Evolutionary conservation across 805 yeast genomes (phyloP), one percentile per base, ranked within the genome.

Genomic region (Candida maltosa): DNA sequence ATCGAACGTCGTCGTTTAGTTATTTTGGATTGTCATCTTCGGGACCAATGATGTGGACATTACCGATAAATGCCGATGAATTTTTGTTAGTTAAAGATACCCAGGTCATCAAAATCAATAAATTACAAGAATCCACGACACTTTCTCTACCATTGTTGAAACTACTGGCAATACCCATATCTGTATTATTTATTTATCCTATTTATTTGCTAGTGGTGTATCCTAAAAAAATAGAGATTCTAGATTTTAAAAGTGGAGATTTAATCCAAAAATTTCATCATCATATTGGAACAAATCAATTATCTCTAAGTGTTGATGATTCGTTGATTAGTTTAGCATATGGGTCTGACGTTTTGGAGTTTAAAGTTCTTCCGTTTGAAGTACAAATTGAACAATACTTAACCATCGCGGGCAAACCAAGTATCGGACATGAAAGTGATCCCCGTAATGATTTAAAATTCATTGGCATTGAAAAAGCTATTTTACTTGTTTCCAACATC

Each of bases 341-440:
- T 0, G 59, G 56, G n/a, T 34, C 45, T n/a, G 56, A 55, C 21
- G 38, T 67, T 1, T 42, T 57, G 5, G 63, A 58, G 29, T 65
- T 65, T 40, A 51, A 49, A 18, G 43, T 58, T 2, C 29, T 49
- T 9, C 47, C 50, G 5, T 50, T 45, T 28, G 62, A 63, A 35
- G 53, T 52, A 20, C 71, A 66, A 38, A 51, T 66, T 10, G 65
- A 62, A 23, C 69, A 63, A 32, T 66, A 51, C 35, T 44, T 64
- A 16, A 49, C 51, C 8, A 46, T 54, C 10, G 43, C 48, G 10
- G 56, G 54, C 5, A 51, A 45, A 35, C 15, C 4, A 5, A 18
- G 4, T 14, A 12, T 24, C 10, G 47, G 46, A 3, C 44, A 37
- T 21, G 35, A 40, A 10, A 52, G 45, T 22, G 65, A 58, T 26